Percentiles rank a stretch among this genome's conserved stretches.
Evolutionary conservation across 345 rosid genomes (phyloP).

Genomic region (Eucalyptus regnans): DNA sequence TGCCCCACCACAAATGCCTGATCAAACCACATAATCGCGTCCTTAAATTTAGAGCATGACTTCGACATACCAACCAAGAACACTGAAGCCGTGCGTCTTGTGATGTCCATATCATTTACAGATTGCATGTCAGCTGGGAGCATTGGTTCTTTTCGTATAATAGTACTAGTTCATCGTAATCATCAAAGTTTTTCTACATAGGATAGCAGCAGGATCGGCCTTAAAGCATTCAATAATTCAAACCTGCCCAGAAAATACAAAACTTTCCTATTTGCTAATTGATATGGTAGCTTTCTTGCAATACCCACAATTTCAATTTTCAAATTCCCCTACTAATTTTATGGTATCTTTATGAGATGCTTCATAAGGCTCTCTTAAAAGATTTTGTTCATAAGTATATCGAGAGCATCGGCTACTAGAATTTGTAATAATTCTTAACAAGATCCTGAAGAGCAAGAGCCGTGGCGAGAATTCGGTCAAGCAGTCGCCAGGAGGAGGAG

Average conservation of each 20-base stretch:
- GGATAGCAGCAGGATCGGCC: neutral
- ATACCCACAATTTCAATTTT: neutral
- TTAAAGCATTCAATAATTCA: neutral
- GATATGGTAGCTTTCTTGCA: neutral
- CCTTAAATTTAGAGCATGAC: neutral
- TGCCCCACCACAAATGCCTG: constrained; percentile 26
- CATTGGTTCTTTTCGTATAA: neutral
- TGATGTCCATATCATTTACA: neutral
- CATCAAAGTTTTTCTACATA: neutral
- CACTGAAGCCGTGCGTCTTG: constrained; percentile 9
- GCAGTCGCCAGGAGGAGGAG: constrained; percentile 21
- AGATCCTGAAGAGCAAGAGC: neutral
- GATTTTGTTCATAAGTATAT: neutral
- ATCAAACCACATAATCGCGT: constrained; percentile 17
- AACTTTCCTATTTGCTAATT: neutral
- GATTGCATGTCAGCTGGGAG: neutral
- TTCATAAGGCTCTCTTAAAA: neutral
- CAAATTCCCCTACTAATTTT: neutral
- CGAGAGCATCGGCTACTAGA: neutral
- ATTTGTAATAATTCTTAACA: neutral
- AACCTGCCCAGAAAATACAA: neutral
- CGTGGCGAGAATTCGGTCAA: neutral
- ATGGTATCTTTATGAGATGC: neutral
- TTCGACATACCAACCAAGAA: constrained; percentile 48
- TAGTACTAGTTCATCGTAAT: neutral